Evolutionary conservation across 176 grass and related monocot species (phyloP).

Genomic region (Raddia guianensis): DNA sequence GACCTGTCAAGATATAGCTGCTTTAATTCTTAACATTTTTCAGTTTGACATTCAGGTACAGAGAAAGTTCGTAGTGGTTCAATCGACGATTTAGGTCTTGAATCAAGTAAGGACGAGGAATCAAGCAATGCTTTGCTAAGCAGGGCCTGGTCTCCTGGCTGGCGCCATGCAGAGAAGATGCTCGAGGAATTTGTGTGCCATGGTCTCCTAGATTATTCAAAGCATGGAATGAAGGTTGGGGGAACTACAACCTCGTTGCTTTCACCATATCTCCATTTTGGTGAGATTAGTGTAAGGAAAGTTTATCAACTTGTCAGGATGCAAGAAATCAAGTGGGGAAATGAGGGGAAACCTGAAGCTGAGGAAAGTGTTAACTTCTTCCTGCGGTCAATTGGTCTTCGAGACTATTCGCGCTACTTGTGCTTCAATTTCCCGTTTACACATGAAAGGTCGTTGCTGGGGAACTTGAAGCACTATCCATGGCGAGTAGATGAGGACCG

Average conservation of each 20-base stretch:
- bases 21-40: slow-evolving; percentile 44
- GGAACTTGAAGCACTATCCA: slow-evolving; percentile 87
- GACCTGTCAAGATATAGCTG: slow-evolving; percentile 12
- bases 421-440: slow-evolving; percentile 98
- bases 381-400: slow-evolving; percentile 71
- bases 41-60: slow-evolving; percentile 54
- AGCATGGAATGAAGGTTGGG: slow-evolving; percentile 73
- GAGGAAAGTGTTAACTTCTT: slow-evolving; percentile 75
- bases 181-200: slow-evolving; percentile 73
- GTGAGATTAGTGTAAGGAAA: slow-evolving; percentile 88
- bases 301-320: slow-evolving; percentile 65
- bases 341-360: slow-evolving; percentile 63
- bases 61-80: slow-evolving; percentile 63
- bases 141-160: slow-evolving; percentile 86
- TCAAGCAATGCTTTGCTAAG: slow-evolving; percentile 90
- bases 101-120: slow-evolving; percentile 84
- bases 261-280: slow-evolving; percentile 92
- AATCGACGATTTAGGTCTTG: slow-evolving; percentile 76
- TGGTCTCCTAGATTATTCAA: slow-evolving; percentile 76
- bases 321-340: slow-evolving; percentile 69
- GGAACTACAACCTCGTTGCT: slow-evolving; percentile 77
- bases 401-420: slow-evolving; percentile 93
- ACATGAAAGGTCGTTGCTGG: slow-evolving; percentile 75
- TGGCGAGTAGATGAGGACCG: slow-evolving; percentile 68
- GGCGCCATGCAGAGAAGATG: slow-evolving; percentile 71